Percentiles rank a stretch among this genome's conserved stretches.
phyloP scores from a whole-genome alignment of 805 yeast genomes.

The Debaryomyces hansenii region DNA sequence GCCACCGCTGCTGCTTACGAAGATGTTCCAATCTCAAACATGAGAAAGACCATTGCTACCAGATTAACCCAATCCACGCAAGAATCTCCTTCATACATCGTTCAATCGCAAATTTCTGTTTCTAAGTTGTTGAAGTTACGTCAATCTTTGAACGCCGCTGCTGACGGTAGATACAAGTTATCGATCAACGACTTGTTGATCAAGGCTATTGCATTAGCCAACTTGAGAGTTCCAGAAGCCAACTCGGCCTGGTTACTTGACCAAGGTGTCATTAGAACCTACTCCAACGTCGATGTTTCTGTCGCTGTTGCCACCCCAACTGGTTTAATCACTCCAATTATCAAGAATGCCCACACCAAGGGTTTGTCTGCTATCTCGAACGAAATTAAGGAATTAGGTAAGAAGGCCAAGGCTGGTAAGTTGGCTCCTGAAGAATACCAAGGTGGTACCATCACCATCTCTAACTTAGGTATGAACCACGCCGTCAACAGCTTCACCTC shows the following conservation, averaged over 20 bases:
- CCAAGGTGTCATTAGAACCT: conserved; percentile 90
- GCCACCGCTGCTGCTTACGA: conserved; percentile 57
- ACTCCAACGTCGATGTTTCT: conserved; percentile 88
- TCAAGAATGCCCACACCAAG: conserved; percentile 81
- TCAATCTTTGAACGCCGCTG: conserved; percentile 79
- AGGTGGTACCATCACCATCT: conserved; percentile 98
- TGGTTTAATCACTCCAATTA: conserved; percentile 95
- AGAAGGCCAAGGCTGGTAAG: conserved; percentile 93
- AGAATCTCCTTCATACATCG: conserved; percentile 88
- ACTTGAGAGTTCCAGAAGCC: conserved; percentile 86
- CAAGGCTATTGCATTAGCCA: conserved; percentile 92
- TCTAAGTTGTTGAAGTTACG: conserved; percentile 89
- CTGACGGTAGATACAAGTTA: conserved; percentile 84
- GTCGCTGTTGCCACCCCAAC: conserved; percentile 99
- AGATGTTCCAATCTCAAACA: conserved; percentile 83
- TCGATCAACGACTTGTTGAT: conserved; percentile 92
- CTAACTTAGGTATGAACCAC: conserved; percentile 97
- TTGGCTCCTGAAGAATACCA: conserved; percentile 95
- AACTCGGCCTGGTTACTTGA: conserved; percentile 91
- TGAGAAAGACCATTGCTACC: conserved; percentile 92
- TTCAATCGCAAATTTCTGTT: conserved; percentile 83
- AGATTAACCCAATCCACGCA: conserved; percentile 86
- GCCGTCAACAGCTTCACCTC: conserved; percentile 94
- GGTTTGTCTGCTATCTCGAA: conserved; percentile 82
- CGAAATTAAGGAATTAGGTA: conserved; percentile 88